phyloP scores from a whole-genome alignment of 108 stramenopile species.

The Cyclotella sp. region DNA sequence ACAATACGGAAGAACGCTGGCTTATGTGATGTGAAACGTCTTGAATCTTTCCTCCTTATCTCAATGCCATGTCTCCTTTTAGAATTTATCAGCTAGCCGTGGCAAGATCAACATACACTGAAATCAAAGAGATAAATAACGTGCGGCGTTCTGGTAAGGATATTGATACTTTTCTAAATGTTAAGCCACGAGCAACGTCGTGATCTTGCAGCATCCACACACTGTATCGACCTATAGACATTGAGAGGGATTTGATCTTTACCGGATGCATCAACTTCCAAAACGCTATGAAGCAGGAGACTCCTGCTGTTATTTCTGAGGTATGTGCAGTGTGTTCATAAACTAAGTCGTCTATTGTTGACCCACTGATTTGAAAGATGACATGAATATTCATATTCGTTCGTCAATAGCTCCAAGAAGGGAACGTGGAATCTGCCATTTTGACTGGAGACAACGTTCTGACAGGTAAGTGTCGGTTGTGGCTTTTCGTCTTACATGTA shows the following conservation, averaged over 20 bases:
- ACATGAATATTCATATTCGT: neutral
- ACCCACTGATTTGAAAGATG: neutral
- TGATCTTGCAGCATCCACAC: neutral
- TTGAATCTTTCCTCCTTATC: neutral
- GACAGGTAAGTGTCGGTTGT: slow-evolving; percentile 22
- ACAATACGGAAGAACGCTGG: neutral
- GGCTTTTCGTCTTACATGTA: no score
- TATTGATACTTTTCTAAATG: neutral
- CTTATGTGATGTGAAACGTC: neutral
- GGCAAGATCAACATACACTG: slow-evolving; percentile 37
- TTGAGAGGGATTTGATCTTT: slow-evolving; percentile 58
- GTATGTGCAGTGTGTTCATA: no score
- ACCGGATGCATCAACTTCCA: slow-evolving; percentile 66
- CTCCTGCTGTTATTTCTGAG: slow-evolving; percentile 57
- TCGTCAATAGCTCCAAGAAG: slow-evolving; percentile 37
- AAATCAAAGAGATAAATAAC: slow-evolving; percentile 32
- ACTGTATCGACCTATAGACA: slow-evolving; percentile 5
- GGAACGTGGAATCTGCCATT: slow-evolving; percentile 58
- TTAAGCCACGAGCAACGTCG: no score
- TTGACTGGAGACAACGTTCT: slow-evolving; percentile 73
- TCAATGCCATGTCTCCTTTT: neutral
- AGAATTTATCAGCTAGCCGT: slow-evolving; percentile 66
- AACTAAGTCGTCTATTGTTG: no score
- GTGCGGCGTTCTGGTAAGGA: slow-evolving; percentile 40
- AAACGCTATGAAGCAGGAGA: slow-evolving; percentile 60